Evolutionary conservation across 495 filamentous ascomycete genomes (phyloP).

Genomic region (Pyrenula massariospora): DNA sequence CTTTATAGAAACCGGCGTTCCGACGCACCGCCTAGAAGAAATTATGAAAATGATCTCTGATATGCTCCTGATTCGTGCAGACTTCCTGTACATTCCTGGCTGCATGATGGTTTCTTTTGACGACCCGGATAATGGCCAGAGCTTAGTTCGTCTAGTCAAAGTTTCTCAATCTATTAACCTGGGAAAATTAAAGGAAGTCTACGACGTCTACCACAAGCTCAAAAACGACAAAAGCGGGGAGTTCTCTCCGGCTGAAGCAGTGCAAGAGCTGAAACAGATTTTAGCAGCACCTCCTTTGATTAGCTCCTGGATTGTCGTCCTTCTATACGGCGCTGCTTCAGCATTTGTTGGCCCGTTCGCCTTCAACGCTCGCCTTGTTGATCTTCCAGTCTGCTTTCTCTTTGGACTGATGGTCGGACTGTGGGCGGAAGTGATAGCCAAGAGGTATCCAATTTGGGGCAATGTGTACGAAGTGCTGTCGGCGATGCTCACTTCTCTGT

Average conservation of each 20-base stretch:
- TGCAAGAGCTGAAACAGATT: slow-evolving; percentile 53
- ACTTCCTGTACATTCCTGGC: slow-evolving; percentile 85
- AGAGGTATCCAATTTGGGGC: slow-evolving; percentile 60
- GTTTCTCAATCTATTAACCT: slow-evolving; percentile 69
- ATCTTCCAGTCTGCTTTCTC: slow-evolving; percentile 78
- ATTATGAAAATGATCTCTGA: slow-evolving; percentile 88
- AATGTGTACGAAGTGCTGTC: slow-evolving; percentile 91
- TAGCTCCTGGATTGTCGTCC: slow-evolving; percentile 57
- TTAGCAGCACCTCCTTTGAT: slow-evolving; percentile 41
- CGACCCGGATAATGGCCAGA: slow-evolving; percentile 78
- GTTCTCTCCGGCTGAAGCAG: slow-evolving; percentile 63
- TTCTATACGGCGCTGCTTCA: slow-evolving; percentile 76
- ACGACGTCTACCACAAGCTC: slow-evolving; percentile 88
- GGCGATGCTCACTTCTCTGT: slow-evolving; percentile 77
- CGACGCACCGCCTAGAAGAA: slow-evolving; percentile 66
- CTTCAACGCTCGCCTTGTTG: slow-evolving; percentile 75
- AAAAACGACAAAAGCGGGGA: slow-evolving; percentile 79
- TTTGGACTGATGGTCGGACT: slow-evolving; percentile 75
- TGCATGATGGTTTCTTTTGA: slow-evolving; percentile 97
- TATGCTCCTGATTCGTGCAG: slow-evolving; percentile 79
- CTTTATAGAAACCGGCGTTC: slow-evolving; percentile 75
- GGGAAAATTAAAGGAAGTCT: slow-evolving; percentile 70
- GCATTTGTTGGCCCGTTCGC: slow-evolving; percentile 77
- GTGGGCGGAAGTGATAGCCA: slow-evolving; percentile 70
- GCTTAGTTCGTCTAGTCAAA: slow-evolving; percentile 82